A percentile compares a stretch with the other conserved stretches of the same genome.
phyloP scores from a whole-genome alignment of 495 filamentous ascomycete species.

The Apiosordaria backusii region DNA sequence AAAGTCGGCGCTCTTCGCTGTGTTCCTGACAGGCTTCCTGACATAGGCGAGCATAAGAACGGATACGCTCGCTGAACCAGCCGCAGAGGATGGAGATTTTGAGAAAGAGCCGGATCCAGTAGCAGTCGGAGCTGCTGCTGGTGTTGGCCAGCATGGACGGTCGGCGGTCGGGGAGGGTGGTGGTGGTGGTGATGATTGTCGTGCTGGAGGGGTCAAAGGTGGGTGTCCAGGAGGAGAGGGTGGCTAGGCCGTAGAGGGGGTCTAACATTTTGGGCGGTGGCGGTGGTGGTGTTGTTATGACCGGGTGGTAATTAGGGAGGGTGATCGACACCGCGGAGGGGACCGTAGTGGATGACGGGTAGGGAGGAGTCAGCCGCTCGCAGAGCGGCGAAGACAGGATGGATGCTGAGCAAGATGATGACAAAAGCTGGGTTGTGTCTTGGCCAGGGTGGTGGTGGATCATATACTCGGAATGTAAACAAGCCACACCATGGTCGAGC shows the following conservation, averaged over 20 bases:
- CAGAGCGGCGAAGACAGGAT: not conserved
- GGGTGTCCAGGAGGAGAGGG: constrained; percentile 9
- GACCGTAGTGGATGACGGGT: not conserved
- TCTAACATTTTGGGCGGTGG: not conserved
- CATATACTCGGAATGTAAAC: not conserved
- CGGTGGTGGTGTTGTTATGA: not conserved
- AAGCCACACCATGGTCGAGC: not conserved
- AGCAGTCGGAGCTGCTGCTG: constrained; percentile 1
- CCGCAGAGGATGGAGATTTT: constrained; percentile 18
- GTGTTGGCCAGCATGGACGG: not conserved
- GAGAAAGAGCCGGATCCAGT: constrained; percentile 16
- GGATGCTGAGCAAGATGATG: not conserved
- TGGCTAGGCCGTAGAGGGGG: constrained; percentile 4
- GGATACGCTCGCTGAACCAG: constrained; percentile 17
- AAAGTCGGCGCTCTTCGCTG: constrained; percentile 12
- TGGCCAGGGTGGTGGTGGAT: not conserved
- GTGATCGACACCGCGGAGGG: not conserved
- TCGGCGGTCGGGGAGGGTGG: not conserved
- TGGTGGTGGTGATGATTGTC: not conserved
- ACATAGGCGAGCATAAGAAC: constrained; percentile 8
- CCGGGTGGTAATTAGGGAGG: not conserved
- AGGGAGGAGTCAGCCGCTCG: not conserved
- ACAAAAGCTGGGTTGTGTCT: not conserved
- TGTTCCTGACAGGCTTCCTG: constrained; percentile 16
- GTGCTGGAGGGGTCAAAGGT: constrained; percentile 5